A percentile compares a stretch with the other conserved stretches of the same genome.
These are phyloP conservation scores for Penicillium bialowiezense DNA, from an alignment of 495 filamentous ascomycete species.

Conservation along the genomic window DNA sequence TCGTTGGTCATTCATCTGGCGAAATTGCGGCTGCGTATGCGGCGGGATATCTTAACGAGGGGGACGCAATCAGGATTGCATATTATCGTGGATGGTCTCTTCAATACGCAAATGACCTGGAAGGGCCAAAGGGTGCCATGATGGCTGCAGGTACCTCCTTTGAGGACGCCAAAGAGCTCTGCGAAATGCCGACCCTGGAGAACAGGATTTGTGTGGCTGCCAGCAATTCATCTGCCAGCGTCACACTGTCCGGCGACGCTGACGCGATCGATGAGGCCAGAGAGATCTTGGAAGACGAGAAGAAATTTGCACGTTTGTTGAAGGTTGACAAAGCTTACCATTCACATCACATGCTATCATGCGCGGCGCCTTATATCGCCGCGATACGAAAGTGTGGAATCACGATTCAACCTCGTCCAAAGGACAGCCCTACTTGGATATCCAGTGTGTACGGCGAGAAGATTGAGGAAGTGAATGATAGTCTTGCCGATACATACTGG, in stretches of 20 bases:
- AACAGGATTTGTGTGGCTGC: constrained; percentile 30
- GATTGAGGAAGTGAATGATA: constrained; percentile 34
- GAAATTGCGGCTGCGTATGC: constrained; percentile 39
- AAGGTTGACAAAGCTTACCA: constrained; percentile 47
- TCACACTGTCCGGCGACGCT: constrained; percentile 38
- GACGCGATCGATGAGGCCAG: constrained; percentile 45
- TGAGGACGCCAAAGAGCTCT: constrained; percentile 47
- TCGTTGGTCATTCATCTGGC: constrained; percentile 38
- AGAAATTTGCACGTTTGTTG: constrained; percentile 38
- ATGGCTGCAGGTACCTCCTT: constrained; percentile 46
- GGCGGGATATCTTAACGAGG: constrained; percentile 26
- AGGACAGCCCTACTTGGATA: constrained; percentile 19
- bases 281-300: constrained; percentile 38
- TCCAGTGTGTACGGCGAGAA: constrained; percentile 29
- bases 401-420: constrained; percentile 6
- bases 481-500: constrained; percentile 47
- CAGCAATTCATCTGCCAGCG: constrained; percentile 31
- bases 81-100: constrained; percentile 50
- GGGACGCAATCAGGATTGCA: constrained; percentile 49
- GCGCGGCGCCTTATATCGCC: constrained; percentile 30
- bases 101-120: constrained; percentile 5
- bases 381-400: constrained; percentile 21
- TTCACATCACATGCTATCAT: constrained; percentile 38
- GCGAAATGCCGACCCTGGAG: constrained; percentile 26
- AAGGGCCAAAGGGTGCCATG: constrained; percentile 45